Conservation (phyloP, 2,329 filamentous ascomycete species). For the Hymenoscyphus infarciens region DNA sequence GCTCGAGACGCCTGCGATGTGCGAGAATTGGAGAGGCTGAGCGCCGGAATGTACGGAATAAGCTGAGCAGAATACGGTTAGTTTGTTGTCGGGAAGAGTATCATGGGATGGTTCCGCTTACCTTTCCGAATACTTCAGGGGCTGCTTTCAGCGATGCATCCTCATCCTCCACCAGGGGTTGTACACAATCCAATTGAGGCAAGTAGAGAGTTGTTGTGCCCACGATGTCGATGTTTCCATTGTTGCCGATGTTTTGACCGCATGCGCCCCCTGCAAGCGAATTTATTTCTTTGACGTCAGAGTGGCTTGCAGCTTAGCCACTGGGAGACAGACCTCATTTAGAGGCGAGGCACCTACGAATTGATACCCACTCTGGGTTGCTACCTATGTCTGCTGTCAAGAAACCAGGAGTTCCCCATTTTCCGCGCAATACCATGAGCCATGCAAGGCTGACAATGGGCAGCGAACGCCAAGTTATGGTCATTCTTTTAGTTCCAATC, state of each 20-base stretch:
- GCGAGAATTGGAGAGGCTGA: slow-evolving; percentile 5
- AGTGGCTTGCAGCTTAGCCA: not conserved
- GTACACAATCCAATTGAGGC: not conserved
- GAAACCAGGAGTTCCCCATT: too few species aligned
- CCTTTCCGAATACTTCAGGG: not conserved
- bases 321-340: too few species aligned
- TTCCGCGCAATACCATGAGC: too few species aligned
- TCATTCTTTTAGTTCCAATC: too few species aligned
- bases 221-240: not conserved
- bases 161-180: not conserved
- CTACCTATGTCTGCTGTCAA: too few species aligned
- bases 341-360: too few species aligned
- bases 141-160: not conserved
- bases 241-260: not conserved
- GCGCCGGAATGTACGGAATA: slow-evolving; percentile 10
- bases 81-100: not conserved
- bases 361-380: too few species aligned
- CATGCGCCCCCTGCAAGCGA: not conserved
- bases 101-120: not conserved
- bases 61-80: not conserved
- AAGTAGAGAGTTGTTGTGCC: not conserved
- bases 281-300: not conserved
- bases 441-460: too few species aligned
- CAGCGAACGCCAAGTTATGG: too few species aligned
- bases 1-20: slow-evolving; percentile 1